These are phyloP conservation scores for Westerdykella ornata DNA, from an alignment of 2,329 filamentous ascomycete genomes.

Conservation along the genomic window DNA sequence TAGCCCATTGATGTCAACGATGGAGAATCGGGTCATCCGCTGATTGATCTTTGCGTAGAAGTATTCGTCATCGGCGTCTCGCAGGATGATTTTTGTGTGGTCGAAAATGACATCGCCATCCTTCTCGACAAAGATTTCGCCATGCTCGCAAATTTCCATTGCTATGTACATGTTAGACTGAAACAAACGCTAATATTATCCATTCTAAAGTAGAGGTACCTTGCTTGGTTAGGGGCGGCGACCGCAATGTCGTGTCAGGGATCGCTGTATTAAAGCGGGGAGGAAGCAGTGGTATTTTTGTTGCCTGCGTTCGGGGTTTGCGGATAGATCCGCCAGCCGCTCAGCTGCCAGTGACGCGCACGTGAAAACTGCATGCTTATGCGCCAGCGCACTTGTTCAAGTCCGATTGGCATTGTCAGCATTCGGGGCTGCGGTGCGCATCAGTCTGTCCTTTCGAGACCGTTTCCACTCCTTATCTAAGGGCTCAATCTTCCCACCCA, in stretches of 20 bases:
- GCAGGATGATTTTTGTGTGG: conserved; percentile 2
- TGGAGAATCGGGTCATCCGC: background rate
- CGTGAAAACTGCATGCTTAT: too few species aligned
- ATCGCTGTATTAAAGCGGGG: too few species aligned
- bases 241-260: too few species aligned
- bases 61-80: conserved; percentile 1
- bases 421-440: conserved; percentile 18
- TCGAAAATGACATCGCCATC: background rate
- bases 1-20: conserved; percentile 1
- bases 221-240: too few species aligned
- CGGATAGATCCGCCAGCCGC: too few species aligned
- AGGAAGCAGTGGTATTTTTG: too few species aligned
- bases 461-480: conserved; percentile 74
- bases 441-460: conserved; percentile 62
- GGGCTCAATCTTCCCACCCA: conserved; percentile 82
- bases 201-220: too few species aligned
- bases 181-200: too few species aligned
- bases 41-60: conserved; percentile 2
- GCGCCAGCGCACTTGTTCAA: too few species aligned
- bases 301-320: too few species aligned
- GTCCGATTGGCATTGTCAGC: too few species aligned
- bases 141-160: conserved; percentile 3
- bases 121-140: conserved; percentile 1
- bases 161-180: background rate
- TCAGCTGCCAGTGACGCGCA: too few species aligned